phyloP scores from a whole-genome alignment of 495 filamentous ascomycete genomes.

The Tuber calosporum region DNA sequence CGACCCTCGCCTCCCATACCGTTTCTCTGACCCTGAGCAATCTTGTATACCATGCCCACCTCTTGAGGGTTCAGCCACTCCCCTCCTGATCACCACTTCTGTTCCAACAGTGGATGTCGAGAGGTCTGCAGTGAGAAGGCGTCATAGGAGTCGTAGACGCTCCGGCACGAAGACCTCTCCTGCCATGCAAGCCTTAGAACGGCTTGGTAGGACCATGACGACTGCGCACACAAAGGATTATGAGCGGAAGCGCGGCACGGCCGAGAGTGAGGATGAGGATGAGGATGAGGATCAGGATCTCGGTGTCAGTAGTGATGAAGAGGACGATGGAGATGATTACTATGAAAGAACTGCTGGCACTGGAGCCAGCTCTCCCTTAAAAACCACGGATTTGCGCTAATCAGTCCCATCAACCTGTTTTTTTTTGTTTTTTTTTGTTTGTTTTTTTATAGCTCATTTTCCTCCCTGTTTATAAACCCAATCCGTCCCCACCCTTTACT shows the following conservation, averaged over 20 bases:
- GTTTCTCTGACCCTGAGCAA: constrained; percentile 17
- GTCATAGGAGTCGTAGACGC: constrained; percentile 20
- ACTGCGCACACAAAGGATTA: constrained; percentile 39
- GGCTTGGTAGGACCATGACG: constrained; percentile 39
- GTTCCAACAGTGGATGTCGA: constrained; percentile 32
- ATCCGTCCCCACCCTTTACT: neutral
- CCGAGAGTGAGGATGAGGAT: constrained; percentile 31
- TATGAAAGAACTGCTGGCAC: constrained; percentile 29
- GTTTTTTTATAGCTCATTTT: neutral
- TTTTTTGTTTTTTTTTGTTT: neutral
- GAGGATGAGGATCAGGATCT: constrained; percentile 34
- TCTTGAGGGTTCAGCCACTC: constrained; percentile 19
- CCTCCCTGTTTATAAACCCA: neutral
- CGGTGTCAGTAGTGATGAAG: constrained; percentile 20
- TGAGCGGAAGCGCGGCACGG: constrained; percentile 29
- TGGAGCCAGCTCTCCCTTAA: neutral
- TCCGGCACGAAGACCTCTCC: constrained; percentile 18
- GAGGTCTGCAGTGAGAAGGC: constrained; percentile 23
- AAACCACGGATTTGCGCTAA: neutral
- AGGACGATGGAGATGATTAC: constrained; percentile 30
- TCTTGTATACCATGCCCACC: constrained; percentile 10
- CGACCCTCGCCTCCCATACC: constrained; percentile 35
- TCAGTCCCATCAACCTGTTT: neutral
- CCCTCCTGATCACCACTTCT: constrained; percentile 23
- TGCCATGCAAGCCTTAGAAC: constrained; percentile 32